Conservation (phyloP, 805 yeast genomes). For the Blastobotrys muscicola region DNA sequence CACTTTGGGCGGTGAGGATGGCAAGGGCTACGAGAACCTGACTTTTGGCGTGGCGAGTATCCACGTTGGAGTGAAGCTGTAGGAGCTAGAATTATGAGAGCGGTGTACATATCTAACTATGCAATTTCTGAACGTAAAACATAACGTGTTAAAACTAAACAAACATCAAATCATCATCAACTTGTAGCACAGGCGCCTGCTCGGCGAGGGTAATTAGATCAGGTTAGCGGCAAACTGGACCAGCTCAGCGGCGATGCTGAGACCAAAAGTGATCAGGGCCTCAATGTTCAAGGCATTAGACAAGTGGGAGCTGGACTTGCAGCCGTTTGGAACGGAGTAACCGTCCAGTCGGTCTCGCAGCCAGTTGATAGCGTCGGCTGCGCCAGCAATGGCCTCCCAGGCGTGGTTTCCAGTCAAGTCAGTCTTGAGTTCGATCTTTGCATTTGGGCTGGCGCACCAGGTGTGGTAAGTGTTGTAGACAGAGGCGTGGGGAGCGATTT, state of each 20-base stretch:
- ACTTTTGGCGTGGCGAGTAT: conserved; percentile 94
- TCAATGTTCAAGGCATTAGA: too few relatives aligned
- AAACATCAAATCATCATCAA: too few relatives aligned
- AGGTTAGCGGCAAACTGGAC: too few relatives aligned
- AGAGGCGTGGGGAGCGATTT: conserved; percentile 9
- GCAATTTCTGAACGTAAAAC: not conserved
- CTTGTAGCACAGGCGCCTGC: too few relatives aligned
- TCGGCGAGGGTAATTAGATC: too few relatives aligned
- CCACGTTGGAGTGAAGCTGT: conserved; percentile 88
- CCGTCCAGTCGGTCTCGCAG: conserved; percentile 4
- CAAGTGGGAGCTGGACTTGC: not conserved
- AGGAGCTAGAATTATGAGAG: conserved; percentile 12
- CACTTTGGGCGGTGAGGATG: conserved; percentile 59
- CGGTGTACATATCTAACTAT: not conserved
- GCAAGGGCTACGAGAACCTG: conserved; percentile 78
- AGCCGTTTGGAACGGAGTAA: conserved; percentile 2
- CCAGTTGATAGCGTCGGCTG: conserved; percentile 2
- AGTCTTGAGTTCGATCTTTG: too few relatives aligned
- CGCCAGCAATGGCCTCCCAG: not conserved
- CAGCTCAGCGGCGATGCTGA: too few relatives aligned
- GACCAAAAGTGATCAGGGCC: too few relatives aligned
- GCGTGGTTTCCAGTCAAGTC: not conserved
- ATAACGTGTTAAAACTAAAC: too few relatives aligned
- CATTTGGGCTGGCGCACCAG: too few relatives aligned
- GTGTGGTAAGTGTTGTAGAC: not conserved